Evolutionary conservation across 75 land plant genomes (phyloP).

Genomic region (Cupressus sempervirens): DNA sequence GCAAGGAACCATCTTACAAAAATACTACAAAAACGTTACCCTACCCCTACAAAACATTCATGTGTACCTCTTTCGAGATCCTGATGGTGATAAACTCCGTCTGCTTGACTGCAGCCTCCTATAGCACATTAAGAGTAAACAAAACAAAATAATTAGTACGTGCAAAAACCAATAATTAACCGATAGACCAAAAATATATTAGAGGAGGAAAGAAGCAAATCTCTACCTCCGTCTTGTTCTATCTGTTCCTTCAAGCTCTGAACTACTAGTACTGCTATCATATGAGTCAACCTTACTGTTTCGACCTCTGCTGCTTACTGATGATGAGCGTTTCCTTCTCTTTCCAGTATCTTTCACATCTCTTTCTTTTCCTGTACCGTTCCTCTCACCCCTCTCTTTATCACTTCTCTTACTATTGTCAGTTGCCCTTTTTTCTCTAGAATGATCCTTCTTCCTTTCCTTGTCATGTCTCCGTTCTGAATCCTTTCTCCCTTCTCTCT

Average conservation of each 20-base stretch:
- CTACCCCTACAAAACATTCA: neutral
- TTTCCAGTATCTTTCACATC: constrained; percentile 28
- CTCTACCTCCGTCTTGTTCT: constrained; percentile 48
- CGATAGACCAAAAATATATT: neutral
- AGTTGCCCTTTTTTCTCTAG: constrained; percentile 24
- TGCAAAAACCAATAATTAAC: neutral
- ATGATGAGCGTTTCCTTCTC: constrained; percentile 48
- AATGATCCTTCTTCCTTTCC: constrained; percentile 27
- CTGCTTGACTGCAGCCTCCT: constrained; percentile 46
- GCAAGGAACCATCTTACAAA: neutral
- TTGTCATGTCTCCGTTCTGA: constrained; percentile 17
- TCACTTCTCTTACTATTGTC: constrained; percentile 39
- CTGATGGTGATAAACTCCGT: constrained; percentile 46
- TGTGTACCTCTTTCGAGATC: constrained; percentile 63
- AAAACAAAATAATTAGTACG: neutral
- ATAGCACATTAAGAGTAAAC: constrained; percentile 3
- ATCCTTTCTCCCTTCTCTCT: constrained; percentile 27
- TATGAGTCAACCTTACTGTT: constrained; percentile 42
- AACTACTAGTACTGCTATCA: constrained; percentile 33
- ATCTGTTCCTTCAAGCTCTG: constrained; percentile 45
- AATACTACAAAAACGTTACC: neutral
- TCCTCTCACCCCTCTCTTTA: constrained; percentile 27
- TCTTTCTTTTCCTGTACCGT: constrained; percentile 39
- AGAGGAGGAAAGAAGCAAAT: neutral
- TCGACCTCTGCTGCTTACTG: constrained; percentile 43